phyloP scores from a whole-genome alignment of 73 alveolate species.

The Tetrahymena elliotti region DNA sequence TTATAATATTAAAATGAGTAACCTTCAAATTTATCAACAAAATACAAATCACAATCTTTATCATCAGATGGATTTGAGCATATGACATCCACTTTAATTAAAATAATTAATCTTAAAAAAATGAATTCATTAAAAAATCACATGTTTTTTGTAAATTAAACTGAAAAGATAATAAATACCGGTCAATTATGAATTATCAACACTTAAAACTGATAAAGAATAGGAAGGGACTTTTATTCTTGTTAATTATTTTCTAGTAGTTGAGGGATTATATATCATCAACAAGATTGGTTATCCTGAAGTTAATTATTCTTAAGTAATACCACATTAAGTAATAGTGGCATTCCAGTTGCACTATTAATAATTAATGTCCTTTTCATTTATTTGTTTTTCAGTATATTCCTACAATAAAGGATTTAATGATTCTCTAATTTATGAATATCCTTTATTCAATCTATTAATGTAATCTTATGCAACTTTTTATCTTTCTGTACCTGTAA shows the following conservation, averaged over 20 bases:
- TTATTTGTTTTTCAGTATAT: not conserved
- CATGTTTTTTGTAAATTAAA: not conserved
- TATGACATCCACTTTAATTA: not conserved
- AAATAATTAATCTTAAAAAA: not conserved
- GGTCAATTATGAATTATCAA: not conserved
- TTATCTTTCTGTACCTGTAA: constrained; percentile 29
- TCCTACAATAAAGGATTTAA: not conserved
- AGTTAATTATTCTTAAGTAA: not conserved
- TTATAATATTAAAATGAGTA: not conserved
- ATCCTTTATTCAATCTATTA: not conserved
- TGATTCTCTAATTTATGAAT: not conserved
- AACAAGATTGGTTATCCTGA: not conserved
- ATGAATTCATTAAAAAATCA: not conserved
- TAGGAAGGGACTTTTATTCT: not conserved
- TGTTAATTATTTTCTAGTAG: not conserved
- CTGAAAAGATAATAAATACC: not conserved
- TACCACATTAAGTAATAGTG: constrained; percentile 6
- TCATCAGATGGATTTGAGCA: not conserved
- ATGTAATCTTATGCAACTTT: not conserved
- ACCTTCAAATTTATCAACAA: not conserved
- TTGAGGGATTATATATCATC: not conserved
- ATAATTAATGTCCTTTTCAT: not conserved
- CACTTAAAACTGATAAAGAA: not conserved
- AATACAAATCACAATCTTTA: not conserved
- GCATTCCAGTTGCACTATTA: constrained; percentile 19